Base-by-base conservation (phyloP, 768 basidiomycete species). In the Gymnopilus junonius region DNA sequence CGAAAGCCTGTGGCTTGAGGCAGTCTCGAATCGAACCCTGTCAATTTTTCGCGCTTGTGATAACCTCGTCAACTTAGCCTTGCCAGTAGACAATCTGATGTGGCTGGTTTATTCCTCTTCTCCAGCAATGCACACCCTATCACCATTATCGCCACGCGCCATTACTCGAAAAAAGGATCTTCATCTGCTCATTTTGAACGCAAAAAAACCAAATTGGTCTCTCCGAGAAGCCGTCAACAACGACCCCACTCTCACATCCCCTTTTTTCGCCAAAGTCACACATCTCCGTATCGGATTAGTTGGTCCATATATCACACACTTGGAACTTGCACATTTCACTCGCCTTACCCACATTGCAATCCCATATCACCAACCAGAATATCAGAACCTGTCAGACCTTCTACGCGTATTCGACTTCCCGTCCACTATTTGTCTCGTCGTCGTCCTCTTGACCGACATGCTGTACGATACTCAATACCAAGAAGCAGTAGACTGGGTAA, bases 261-360 rank as follows among this genome's bases (percentile, higher is more conserved):
- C 68, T 37, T 46, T 73, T 17, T 70, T 70, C 39, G 40, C 31
- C 0, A 66, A 65, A 37, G 63, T 73, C 37, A 68, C 71, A 12
- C 73, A 70, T 51, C 64, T 74, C 31, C 63, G 67, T 11, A 45
- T 71, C 5, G 65, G 65, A 4, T 21, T 40, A n/a, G 55, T 65
- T 21, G 59, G 59, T 11, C 51, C 62, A n/a, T 72, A 71, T 32
- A 46, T 42, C 14, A 54, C 55, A 12, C 54, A 64, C n/a, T 37
- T 67, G 5, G 48, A 67, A 32, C 58, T 72, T 15, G 59, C 63
- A 11, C 62, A 65, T 32, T 69, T 71, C 48, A 58, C 54, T 21
- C 59, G 64, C 14, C 68, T 74, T 34, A 64, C 67, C 21, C 66
- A 71, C 46, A 53, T 73, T 56, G 73, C 71, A 20, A 50, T 73